phyloP scores from a whole-genome alignment of 176 grass and related monocot species.

The Coix lacrymajobi region DNA sequence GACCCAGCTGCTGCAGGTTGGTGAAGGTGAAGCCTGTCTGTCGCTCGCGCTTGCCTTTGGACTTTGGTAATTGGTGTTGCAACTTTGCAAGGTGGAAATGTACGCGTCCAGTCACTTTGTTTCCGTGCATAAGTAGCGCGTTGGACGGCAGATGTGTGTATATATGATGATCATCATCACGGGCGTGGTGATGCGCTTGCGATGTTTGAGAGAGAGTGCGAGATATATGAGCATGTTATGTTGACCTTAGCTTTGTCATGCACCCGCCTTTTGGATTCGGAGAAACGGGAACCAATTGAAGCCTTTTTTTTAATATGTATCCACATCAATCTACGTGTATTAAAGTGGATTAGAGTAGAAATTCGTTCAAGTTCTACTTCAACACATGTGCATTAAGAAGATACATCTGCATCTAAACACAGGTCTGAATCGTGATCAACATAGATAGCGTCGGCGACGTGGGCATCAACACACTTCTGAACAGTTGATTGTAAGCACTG shows the following conservation, averaged over 20 bases:
- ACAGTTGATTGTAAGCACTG: neutral
- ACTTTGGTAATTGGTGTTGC: too few species aligned
- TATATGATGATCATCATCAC: neutral
- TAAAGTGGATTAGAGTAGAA: too few species aligned
- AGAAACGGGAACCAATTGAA: neutral
- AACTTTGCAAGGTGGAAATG: neutral
- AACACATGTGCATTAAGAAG: too few species aligned
- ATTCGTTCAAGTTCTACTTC: too few species aligned
- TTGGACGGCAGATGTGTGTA: neutral
- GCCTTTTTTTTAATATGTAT: too few species aligned
- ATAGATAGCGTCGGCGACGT: neutral
- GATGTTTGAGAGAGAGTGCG: neutral
- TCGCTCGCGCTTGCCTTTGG: neutral
- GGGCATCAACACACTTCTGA: neutral
- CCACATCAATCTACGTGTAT: too few species aligned
- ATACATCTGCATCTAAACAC: too few species aligned
- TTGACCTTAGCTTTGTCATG: neutral
- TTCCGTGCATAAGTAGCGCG: neutral
- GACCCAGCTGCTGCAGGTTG: conserved; percentile 11
- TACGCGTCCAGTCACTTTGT: neutral
- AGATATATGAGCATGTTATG: neutral
- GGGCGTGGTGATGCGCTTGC: neutral
- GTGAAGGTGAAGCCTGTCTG: neutral
- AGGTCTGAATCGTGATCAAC: neutral
- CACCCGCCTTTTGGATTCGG: neutral